Base-by-base conservation (phyloP, 352 stramenopile genomes). In the Globisporangium acanthophoron region DNA sequence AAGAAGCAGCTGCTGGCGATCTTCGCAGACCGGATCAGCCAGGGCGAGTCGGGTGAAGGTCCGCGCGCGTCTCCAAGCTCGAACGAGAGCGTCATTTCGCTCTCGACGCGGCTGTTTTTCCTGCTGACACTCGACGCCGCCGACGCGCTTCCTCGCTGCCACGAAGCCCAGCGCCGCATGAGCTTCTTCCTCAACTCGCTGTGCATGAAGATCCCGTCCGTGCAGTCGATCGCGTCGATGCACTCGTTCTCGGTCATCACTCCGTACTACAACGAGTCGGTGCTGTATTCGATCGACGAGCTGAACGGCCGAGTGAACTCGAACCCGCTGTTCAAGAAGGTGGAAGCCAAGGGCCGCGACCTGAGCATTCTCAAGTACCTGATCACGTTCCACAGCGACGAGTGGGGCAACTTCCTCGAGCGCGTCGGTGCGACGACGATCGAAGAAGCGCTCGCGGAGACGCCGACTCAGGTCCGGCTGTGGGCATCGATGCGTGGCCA, bases 161-260 rank as follows among this genome's bases (percentile, higher is more conserved):
- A 90, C 35, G 87, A 96, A 71, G 87, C 82, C 7, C 83, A 88
- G 64, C 82, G 85, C 16, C 83, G 87, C n/a, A 90, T 96, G 82
- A 91, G 85, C 65, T 96, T 96, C 58, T 96, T 96, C 64, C 51
- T 90, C 46, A 96, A 96, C 62, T 96, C 87, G 37, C 52, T 96
- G 50, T 86, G 80, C 64, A 96, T 96, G 87, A 75, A 89, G 40
- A 96, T 96, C 66, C 85, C 87, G n/a, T 74, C 70, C 1, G 82
- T 92, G 51, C 67, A 88, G 46, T 89, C 83, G 31, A 92, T 94
- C 58, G 81, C 79, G 9, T 82, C 86, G 13, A 96, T 96, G 85
- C 73, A 90, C 44, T 96, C 87, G 40, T 94, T 96, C 56, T 93
- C 83, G 20, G 84, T 96, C 35, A 80, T 92, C 44, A 96, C 87